phyloP scores from a whole-genome alignment of 441 rosid genomes.

The Manihot esculenta region DNA sequence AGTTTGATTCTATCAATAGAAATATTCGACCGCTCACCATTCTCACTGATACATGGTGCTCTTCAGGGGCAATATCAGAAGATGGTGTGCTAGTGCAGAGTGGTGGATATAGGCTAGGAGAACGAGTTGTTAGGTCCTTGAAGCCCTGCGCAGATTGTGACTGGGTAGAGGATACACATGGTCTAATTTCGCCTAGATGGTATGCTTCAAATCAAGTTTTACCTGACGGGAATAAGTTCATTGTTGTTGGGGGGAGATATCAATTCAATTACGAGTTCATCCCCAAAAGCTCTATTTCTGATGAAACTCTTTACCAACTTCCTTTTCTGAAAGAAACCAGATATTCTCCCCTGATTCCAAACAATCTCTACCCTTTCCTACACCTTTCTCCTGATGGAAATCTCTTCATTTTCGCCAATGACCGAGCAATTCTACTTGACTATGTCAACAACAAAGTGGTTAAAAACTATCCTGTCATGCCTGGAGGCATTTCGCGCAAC shows the following conservation, averaged over 20 bases:
- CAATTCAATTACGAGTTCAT: conserved; percentile 62
- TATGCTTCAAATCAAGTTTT: conserved; percentile 49
- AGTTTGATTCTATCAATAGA: conserved; percentile 53
- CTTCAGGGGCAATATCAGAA: conserved; percentile 55
- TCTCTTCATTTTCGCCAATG: conserved; percentile 64
- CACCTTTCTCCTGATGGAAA: conserved; percentile 73
- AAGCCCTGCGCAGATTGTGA: conserved; percentile 38
- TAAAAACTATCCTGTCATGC: conserved; percentile 53
- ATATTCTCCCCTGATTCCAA: conserved; percentile 44
- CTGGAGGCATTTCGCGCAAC: conserved; percentile 57
- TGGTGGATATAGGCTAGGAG: conserved; percentile 45
- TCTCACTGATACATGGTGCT: conserved; percentile 76
- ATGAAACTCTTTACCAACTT: conserved; percentile 16
- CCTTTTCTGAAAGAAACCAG: conserved; percentile 59
- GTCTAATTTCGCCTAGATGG: conserved; percentile 44
- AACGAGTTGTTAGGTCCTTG: conserved; percentile 37
- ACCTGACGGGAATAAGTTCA: conserved; percentile 50
- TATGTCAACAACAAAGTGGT: conserved; percentile 43
- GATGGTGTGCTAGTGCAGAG: conserved; percentile 50
- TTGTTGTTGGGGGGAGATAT: conserved; percentile 65
- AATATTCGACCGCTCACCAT: conserved; percentile 58
- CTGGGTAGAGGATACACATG: conserved; percentile 35
- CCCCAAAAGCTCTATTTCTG: conserved; percentile 42
- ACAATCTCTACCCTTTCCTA: conserved; percentile 77
- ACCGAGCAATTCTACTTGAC: conserved; percentile 53